Percentiles rank a stretch among this genome's conserved stretches.
These are phyloP conservation scores for Fusarium sp. DNA, from an alignment of 2,329 filamentous ascomycete genomes.

Conservation along the genomic window DNA sequence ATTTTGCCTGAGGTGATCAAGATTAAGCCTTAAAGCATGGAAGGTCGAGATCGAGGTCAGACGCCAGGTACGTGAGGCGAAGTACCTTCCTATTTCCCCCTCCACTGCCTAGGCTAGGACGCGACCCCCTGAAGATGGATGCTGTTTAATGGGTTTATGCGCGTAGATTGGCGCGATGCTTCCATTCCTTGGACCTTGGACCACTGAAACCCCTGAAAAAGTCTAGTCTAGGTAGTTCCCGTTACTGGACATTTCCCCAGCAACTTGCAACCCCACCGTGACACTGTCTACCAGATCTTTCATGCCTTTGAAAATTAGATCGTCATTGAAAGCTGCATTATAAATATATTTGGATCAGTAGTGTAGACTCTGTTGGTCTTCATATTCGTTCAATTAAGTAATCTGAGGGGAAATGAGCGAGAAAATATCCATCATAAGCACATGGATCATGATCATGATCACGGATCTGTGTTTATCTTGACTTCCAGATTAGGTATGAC, in stretches of 20 bases:
- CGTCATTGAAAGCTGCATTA: neutral
- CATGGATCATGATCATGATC: neutral
- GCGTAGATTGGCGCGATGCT: conserved; percentile 39
- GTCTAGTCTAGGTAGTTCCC: conserved; percentile 25
- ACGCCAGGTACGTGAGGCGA: conserved; percentile 7
- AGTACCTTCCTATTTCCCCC: conserved; percentile 7
- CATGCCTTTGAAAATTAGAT: neutral
- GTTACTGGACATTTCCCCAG: conserved; percentile 38
- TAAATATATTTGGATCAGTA: too few species aligned
- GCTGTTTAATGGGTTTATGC: conserved; percentile 18
- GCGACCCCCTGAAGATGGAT: conserved; percentile 27
- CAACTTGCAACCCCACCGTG: conserved; percentile 39
- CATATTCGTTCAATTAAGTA: too few species aligned
- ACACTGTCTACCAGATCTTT: neutral
- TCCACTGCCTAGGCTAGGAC: conserved; percentile 10
- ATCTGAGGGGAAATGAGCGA: too few species aligned
- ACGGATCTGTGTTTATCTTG: neutral
- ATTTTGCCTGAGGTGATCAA: conserved; percentile 27
- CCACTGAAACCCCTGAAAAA: conserved; percentile 24
- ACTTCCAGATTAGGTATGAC: neutral
- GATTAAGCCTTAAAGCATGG: neutral
- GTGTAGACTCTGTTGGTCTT: too few species aligned
- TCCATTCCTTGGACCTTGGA: conserved; percentile 15
- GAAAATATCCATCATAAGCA: neutral
- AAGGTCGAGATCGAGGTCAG: conserved; percentile 6